Evolutionary conservation across 2,329 filamentous ascomycete species (phyloP), one percentile per base, ranked within the genome.

Genomic region (Fusarium sulawesiense): DNA sequence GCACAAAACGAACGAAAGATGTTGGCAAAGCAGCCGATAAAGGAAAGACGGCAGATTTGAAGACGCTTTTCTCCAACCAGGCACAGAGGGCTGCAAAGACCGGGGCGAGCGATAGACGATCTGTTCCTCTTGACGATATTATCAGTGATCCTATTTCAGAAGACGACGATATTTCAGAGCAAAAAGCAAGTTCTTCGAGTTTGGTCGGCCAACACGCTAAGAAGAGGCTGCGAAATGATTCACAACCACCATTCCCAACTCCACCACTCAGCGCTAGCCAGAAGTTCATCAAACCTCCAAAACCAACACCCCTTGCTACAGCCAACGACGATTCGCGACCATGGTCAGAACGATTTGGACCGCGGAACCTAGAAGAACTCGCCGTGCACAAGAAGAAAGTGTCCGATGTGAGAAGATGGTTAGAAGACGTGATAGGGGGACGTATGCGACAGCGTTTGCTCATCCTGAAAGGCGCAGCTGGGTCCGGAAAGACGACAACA

Each of bases 371-470:
- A 14, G 90, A 94, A 18, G 95, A 98, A 80, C 83, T 99, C 47
- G 95, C 92, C 0, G 95, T 99, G 20, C 94, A 99, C 79, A 98
- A 97, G 83, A 96, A 89, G 74, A 99, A 99, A 79, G 92, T 98
- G 8, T 82, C 88, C 4, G 94, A 98, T 80, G 94, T 98, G 47
- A 88, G 90, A 62, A 85, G 82, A 62, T 98, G 96, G 94, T 82
- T 99, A 34, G 88, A 92, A 45, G 88, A 91, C 76, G 92, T 93
- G 20, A 87, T 93, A 66, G 79, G 80, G 27, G 92, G 93, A 18
- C 83, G 84, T 40, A 80, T 87, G 78, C 84, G 87, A 64, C 89
- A 97, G 83, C 88, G 92, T 64, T 77, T 98, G 60, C 86, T 98
- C 60, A 85, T 99, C 29, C 84, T 99, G 45, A 97, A 97, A 79